Base-by-base conservation (phyloP, 306 rosid species). In the Sphenostylis stenocarpa region DNA sequence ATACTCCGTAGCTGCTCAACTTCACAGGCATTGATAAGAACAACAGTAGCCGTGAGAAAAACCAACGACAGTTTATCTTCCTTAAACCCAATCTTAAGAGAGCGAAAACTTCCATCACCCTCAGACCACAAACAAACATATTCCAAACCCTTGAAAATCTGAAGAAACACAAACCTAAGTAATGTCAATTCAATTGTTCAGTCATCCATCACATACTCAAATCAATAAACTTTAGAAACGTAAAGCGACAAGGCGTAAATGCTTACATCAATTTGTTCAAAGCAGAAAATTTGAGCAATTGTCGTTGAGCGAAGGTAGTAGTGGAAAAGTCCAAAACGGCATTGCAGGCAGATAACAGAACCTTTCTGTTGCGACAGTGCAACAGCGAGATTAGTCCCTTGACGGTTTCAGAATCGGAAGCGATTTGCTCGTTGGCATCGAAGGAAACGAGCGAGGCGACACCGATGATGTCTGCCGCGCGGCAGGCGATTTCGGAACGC, bases 321-420 rank as follows among this genome's bases (percentile, higher is more conserved):
- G 86, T 82, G 55, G 89, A 83, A 79, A 93, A 80, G 77, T 93
- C 93, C 77, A 93, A 65, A 4, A 89, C 72, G 45, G 98, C 93
- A 78, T 89, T 89, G 80, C 97, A 93, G 12, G 93, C 86, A 73
- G 95, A 88, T 51, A 78, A 62, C 3, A 77, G 16, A 68, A 84
- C 82, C 31, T 66, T 75, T 58, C 77, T 83, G 55, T 81, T 76
- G 0, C 88, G 80, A 77, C 33, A 84, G 10, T 15, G 69, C 73
- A 93, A 68, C 0, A 85, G 76, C 0, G 73, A 81, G 78, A 85
- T 79, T 83, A 91, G 77, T 24, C 83, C 85, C 68, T 77, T 75
- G 28, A 91, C 44, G 6, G 87, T 76, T 78, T 81, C 85, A 49
- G 80, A 73, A 80, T 91, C 97, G 13, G 81, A 75, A 34, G 92